Conservation (phyloP, 148 eudicot species). For the Amaranthus palmeri region DNA sequence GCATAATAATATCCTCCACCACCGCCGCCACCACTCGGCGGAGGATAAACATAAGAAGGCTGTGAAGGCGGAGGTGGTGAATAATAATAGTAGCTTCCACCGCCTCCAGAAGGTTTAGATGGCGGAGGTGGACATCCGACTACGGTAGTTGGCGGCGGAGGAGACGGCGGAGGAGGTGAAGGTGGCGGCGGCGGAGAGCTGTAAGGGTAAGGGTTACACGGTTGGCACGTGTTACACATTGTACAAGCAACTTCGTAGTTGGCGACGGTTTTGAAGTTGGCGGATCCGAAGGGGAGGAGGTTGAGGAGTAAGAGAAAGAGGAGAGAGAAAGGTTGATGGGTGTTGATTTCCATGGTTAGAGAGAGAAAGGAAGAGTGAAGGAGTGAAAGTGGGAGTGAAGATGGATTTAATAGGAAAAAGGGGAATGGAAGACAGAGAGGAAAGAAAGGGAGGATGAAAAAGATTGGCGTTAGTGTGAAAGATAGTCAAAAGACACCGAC, state of each 20-base stretch:
- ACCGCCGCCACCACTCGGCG: conserved; percentile 20
- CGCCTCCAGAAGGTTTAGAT: conserved; percentile 16
- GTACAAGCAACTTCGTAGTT: conserved; percentile 57
- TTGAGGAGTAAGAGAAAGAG: conserved; percentile 9
- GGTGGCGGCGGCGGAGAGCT: conserved; percentile 31
- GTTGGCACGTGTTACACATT: conserved; percentile 53
- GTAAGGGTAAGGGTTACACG: conserved; percentile 24
- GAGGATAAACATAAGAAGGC: conserved; percentile 16
- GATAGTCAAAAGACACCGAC: conserved; percentile 37
- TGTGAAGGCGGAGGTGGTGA: conserved; percentile 39
- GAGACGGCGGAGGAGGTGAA: conserved; percentile 27
- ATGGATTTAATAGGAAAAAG: neutral
- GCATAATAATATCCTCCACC: conserved; percentile 27
- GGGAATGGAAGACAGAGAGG: neutral
- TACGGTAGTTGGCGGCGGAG: conserved; percentile 20
- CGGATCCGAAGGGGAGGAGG: conserved; percentile 16
- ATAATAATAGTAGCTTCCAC: conserved; percentile 24
- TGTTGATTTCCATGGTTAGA: conserved; percentile 13
- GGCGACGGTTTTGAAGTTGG: conserved; percentile 40
- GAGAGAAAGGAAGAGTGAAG: neutral
- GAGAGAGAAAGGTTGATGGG: conserved; percentile 2
- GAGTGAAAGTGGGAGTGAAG: neutral
- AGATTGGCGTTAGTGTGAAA: neutral
- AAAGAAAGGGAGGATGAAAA: neutral
- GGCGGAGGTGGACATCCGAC: conserved; percentile 26